These are phyloP conservation scores for Leccinum pellstonianum DNA, from an alignment of 768 basidiomycete genomes.

Conservation along the genomic window DNA sequence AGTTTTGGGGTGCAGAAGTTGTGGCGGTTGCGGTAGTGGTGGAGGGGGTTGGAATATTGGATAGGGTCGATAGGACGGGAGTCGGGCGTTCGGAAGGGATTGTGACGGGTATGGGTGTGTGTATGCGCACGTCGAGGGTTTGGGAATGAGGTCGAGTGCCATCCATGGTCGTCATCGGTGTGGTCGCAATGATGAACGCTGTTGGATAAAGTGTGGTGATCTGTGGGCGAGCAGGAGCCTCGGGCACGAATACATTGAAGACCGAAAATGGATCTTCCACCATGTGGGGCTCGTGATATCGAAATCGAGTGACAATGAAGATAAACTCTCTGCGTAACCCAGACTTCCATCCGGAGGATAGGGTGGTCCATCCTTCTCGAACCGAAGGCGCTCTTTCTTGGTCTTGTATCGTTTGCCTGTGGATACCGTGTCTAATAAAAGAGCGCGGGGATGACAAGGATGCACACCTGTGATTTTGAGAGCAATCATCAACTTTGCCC, in stretches of 20 bases:
- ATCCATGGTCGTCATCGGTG: background rate
- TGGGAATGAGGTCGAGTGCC: conserved; percentile 1
- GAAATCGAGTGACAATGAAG: background rate
- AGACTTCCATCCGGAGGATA: conserved; percentile 73
- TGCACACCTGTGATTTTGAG: conserved; percentile 70
- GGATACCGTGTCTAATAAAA: background rate
- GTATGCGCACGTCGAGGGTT: conserved; percentile 11
- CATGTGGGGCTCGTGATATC: conserved; percentile 25
- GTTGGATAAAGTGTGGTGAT: conserved; percentile 58
- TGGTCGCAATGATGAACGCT: conserved; percentile 21
- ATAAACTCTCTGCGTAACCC: conserved; percentile 56
- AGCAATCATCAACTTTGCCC: conserved; percentile 64
- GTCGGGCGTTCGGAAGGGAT: conserved; percentile 22
- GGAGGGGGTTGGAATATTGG: background rate
- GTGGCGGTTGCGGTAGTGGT: background rate
- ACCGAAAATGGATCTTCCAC: conserved; percentile 80
- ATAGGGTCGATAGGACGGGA: conserved; percentile 17
- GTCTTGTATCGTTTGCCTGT: conserved; percentile 72
- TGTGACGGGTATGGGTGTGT: conserved; percentile 30
- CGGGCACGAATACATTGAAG: conserved; percentile 61
- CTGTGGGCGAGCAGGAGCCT: conserved; percentile 52
- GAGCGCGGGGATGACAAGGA: background rate
- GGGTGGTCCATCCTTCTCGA: conserved; percentile 76
- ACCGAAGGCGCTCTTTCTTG: conserved; percentile 76
- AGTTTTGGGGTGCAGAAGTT: conserved; percentile 1